Evolutionary conservation across 2,329 filamentous ascomycete species (phyloP).

Genomic region (Fusarium sp.): DNA sequence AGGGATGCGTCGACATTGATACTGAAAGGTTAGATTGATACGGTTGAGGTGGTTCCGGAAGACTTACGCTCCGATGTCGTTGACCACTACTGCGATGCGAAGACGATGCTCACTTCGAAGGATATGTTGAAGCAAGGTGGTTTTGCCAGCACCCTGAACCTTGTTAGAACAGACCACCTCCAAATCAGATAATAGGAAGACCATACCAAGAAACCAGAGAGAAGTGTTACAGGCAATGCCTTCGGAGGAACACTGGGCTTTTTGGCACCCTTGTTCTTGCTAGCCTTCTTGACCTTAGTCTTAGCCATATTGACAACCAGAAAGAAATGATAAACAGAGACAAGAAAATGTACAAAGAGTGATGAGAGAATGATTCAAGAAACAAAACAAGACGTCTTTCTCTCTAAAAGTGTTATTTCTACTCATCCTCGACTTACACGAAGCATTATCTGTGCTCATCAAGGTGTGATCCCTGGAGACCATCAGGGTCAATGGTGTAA

Average conservation of each 20-base stretch:
- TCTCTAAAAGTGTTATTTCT: constrained; percentile 15
- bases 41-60: too few relatives aligned
- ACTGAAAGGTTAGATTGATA: constrained; percentile 47
- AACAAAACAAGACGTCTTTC: rapidly evolving
- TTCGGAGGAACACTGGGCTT: constrained; percentile 40
- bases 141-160: constrained; percentile 74
- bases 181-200: rapidly evolving
- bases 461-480: constrained; percentile 24
- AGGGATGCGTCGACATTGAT: constrained; percentile 75
- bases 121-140: constrained; percentile 76
- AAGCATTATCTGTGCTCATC: constrained; percentile 28
- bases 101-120: constrained; percentile 75
- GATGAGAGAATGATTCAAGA: too few relatives aligned
- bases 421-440: constrained; percentile 9
- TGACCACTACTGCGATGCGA: constrained; percentile 78
- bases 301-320: constrained; percentile 34
- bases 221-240: constrained; percentile 51
- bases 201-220: constrained; percentile 53
- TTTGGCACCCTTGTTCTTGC: constrained; percentile 26
- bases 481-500: constrained; percentile 38
- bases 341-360: too few relatives aligned
- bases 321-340: neutral
- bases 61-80: constrained; percentile 73
- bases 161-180: neutral
- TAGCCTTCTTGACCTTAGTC: constrained; percentile 19